Evolutionary conservation across 164 flowering plant genomes (phyloP), one percentile per base, ranked within the genome.

Genomic region (Berberis thunbergii): DNA sequence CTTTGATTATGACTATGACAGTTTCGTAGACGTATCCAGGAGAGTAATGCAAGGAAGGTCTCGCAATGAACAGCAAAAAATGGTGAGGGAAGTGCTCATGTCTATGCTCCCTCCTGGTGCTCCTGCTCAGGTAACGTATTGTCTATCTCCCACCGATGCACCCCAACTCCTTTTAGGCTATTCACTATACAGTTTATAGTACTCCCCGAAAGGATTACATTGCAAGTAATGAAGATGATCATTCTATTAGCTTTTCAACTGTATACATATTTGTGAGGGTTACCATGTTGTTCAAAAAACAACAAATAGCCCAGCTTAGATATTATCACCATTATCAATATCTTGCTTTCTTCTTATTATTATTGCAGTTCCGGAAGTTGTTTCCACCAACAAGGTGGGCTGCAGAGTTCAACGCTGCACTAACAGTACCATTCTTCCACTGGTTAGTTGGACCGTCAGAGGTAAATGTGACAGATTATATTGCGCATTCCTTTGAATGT

Each of bases 91-190:
- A 68, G 96, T 94, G 43, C 87, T 91, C 69, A 46, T 91, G 67
- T 94, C 97, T 7, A 91, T 94, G 96, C 93, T 94, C 48, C 97
- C 99, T 69, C 97, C 99, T 2, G 96, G 95, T 53, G 97, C 97
- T 40, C 99, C 97, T 43, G 97, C 79, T 68, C 96, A 89, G 92
- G 97, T 84, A 2, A 26, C 26, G 26, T 26, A 26, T 26, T 26
- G 26, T 26, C 26, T 26, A 26, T 26, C 26, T 26, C 26, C 26
- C 26, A 26, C 26, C 26, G 26, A 26, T 26, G 26, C 26, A 26
- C 26, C 26, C 26, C 26, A 26, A 26, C 26, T 26, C 26, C 26
- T 26, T 26, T 26, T 26, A 26, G 26, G 26, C 26, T 26, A 26
- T 26, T 26, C 26, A 26, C 26, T 26, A 26, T 26, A 26, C 26